Evolutionary conservation across 495 filamentous ascomycete genomes (phyloP).

Genomic region (Elasticomyces elasticus): DNA sequence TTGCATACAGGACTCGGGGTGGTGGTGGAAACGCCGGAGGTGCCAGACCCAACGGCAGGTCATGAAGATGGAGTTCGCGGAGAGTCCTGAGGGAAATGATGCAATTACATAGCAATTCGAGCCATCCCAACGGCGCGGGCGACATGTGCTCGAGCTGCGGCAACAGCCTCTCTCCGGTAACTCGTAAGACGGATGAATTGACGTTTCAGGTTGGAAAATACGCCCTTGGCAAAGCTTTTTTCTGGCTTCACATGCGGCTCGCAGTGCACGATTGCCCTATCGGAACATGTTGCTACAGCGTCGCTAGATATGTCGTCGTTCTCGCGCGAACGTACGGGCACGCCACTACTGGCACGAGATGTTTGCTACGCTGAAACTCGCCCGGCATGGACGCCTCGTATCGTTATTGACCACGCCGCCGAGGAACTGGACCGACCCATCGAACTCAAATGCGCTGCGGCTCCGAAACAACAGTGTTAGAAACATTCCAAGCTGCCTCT

Average conservation of each 20-base stretch:
- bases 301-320: not conserved
- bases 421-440: no score
- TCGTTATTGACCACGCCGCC: no score
- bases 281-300: not conserved
- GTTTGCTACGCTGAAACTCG: not conserved
- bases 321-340: not conserved
- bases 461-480: no score
- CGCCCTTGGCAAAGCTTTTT: not conserved
- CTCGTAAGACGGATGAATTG: not conserved
- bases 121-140: not conserved
- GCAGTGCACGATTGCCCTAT: not conserved
- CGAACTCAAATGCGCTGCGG: no score
- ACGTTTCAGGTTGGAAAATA: not conserved
- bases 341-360: no score
- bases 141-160: not conserved
- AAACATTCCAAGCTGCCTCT: no score
- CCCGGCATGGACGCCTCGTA: not conserved
- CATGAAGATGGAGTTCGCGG: not conserved
- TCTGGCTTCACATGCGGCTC: not conserved
- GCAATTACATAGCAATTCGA: not conserved
- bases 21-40: no score
- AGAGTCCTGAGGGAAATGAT: not conserved
- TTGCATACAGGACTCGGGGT: no score
- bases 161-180: not conserved
- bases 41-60: not conserved